A percentile compares a stretch with the other conserved stretches of the same genome.
These are phyloP conservation scores for Penicillium sp. DNA, from an alignment of 2,329 filamentous ascomycete species.

Conservation along the genomic window DNA sequence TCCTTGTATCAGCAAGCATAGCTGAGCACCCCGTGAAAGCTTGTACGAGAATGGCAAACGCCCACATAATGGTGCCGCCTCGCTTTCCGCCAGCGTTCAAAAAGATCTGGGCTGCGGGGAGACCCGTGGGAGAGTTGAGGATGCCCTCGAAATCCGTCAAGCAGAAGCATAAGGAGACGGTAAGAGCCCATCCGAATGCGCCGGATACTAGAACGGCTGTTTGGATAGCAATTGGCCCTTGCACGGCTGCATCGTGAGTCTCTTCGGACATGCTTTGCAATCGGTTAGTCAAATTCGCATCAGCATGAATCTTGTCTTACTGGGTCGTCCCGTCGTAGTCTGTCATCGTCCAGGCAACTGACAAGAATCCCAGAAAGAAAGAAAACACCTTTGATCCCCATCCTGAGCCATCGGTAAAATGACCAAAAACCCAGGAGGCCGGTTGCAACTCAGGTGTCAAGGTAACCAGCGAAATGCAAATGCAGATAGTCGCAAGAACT, in stretches of 20 bases:
- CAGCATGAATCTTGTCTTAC: slow-evolving; percentile 34
- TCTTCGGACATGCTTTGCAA: slow-evolving; percentile 62
- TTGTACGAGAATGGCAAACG: slow-evolving; percentile 63
- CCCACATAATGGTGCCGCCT: slow-evolving; percentile 63
- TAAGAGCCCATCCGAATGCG: slow-evolving; percentile 62
- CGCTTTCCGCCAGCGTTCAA: slow-evolving; percentile 60
- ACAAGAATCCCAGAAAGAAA: slow-evolving; percentile 58
- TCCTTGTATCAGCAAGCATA: slow-evolving; percentile 64
- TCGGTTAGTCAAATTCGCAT: not conserved
- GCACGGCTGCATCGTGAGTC: slow-evolving; percentile 63
- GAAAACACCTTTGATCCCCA: slow-evolving; percentile 64
- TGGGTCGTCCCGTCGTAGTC: slow-evolving; percentile 69
- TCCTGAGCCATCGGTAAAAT: slow-evolving; percentile 63
- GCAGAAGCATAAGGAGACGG: slow-evolving; percentile 65
- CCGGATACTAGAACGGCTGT: slow-evolving; percentile 62
- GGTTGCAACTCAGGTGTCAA: slow-evolving; percentile 61
- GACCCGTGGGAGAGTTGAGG: slow-evolving; percentile 58
- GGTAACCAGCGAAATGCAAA: slow-evolving; percentile 60
- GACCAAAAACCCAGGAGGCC: slow-evolving; percentile 61
- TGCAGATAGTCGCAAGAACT: slow-evolving; percentile 61
- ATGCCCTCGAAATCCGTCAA: slow-evolving; percentile 60
- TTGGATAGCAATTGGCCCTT: slow-evolving; percentile 61
- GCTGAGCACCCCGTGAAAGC: slow-evolving; percentile 66
- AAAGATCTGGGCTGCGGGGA: slow-evolving; percentile 62
- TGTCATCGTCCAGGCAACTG: slow-evolving; percentile 60